These are phyloP conservation scores for Ophiorrhiza pumila DNA, from an alignment of 257 asterid species.

Conservation along the genomic window DNA sequence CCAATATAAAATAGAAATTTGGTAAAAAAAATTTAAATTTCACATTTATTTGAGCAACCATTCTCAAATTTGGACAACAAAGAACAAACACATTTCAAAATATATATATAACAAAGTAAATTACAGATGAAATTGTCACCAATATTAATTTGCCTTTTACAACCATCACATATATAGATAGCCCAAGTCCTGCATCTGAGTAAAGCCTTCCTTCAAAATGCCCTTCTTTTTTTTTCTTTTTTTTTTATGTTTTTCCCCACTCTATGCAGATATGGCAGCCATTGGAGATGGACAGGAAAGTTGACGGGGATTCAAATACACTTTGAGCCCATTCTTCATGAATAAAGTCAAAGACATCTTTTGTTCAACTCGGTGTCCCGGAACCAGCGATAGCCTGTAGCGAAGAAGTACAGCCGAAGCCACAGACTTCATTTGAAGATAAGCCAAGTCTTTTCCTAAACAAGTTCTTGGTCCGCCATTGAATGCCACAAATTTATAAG, in stretches of 20 bases:
- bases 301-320: slow-evolving; percentile 48
- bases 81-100: neutral
- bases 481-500: slow-evolving; percentile 63
- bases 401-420: slow-evolving; percentile 78
- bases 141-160: neutral
- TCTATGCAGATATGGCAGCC: slow-evolving; percentile 36
- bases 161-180: no score
- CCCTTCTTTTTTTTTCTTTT: neutral
- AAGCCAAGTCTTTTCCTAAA: slow-evolving; percentile 83
- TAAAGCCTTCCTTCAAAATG: slow-evolving; percentile 1
- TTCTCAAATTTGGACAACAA: neutral
- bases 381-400: slow-evolving; percentile 51
- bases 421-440: slow-evolving; percentile 84
- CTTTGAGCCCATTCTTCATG: slow-evolving; percentile 69
- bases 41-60: neutral
- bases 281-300: slow-evolving; percentile 25
- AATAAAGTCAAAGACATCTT: slow-evolving; percentile 81
- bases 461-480: slow-evolving; percentile 87
- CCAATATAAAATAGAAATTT: no score
- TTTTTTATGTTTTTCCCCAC: neutral
- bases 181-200: no score
- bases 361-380: slow-evolving; percentile 83
- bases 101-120: neutral
- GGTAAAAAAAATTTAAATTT: no score
- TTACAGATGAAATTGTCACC: slow-evolving; percentile 17